Conservation (phyloP, 352 stramenopile genomes). For the Globisporangium heterothallicum region DNA sequence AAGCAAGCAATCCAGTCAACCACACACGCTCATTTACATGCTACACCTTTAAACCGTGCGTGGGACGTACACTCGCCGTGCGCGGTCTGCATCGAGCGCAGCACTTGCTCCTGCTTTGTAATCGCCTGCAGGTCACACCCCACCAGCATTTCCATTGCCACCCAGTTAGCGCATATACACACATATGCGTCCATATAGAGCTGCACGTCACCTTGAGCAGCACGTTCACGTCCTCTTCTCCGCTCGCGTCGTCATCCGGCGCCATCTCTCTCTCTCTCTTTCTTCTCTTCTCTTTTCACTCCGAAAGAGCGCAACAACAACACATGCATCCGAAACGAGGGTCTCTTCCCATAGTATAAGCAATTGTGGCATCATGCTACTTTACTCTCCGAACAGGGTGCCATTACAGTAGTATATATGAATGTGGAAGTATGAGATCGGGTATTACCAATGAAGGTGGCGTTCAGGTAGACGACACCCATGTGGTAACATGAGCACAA, state of each 20-base stretch:
- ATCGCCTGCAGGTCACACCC: conserved; percentile 39
- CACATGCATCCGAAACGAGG: too few relatives aligned
- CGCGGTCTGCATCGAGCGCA: conserved; percentile 33
- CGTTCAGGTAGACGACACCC: too few relatives aligned
- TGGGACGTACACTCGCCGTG: conserved; percentile 45
- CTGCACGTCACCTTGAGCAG: conserved; percentile 21
- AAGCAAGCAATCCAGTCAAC: too few relatives aligned
- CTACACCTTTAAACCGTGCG: not conserved
- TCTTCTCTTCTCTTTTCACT: too few relatives aligned
- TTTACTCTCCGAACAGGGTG: not conserved
- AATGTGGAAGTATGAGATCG: not conserved
- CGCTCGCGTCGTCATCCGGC: conserved; percentile 1
- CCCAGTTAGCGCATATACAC: not conserved
- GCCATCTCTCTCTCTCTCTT: conserved; percentile 3
- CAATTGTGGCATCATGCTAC: too few relatives aligned
- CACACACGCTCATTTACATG: not conserved
- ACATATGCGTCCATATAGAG: not conserved
- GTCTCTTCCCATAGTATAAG: too few relatives aligned
- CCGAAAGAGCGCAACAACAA: too few relatives aligned
- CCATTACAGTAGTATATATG: not conserved
- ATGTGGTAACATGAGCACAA: too few relatives aligned
- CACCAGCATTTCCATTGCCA: too few relatives aligned
- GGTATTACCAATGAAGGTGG: too few relatives aligned
- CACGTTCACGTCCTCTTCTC: conserved; percentile 24
- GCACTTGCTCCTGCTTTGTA: conserved; percentile 38